Conservation (phyloP, 2,329 filamentous ascomycete genomes). For the Neofusicoccum laricinum region DNA sequence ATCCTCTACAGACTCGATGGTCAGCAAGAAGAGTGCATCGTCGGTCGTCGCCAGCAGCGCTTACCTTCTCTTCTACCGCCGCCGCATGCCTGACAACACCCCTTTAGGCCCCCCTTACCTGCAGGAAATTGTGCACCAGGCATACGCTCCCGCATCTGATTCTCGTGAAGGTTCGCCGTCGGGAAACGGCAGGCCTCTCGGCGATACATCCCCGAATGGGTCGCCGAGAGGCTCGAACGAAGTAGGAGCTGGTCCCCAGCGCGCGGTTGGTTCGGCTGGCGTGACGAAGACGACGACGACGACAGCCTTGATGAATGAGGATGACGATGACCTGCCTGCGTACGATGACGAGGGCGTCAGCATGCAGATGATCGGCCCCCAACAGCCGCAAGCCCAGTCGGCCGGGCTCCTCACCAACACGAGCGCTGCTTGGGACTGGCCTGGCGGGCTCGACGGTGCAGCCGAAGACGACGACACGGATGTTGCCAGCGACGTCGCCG, state of each 20-base stretch:
- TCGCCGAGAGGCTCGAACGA: slow-evolving; percentile 82
- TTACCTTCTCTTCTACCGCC: slow-evolving; percentile 94
- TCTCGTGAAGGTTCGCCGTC: slow-evolving; percentile 39
- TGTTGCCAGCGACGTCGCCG: slow-evolving; percentile 4
- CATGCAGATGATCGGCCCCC: background rate
- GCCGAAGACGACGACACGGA: slow-evolving; percentile 8
- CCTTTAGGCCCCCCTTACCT: slow-evolving; percentile 80
- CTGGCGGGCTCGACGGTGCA: background rate
- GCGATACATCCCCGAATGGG: slow-evolving; percentile 82
- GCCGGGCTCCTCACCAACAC: background rate
- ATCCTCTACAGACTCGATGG: slow-evolving; percentile 66
- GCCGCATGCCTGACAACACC: slow-evolving; percentile 61
- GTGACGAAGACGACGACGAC: background rate
- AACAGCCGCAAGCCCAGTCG: background rate
- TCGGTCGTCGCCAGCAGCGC: slow-evolving; percentile 71
- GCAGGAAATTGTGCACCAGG: slow-evolving; percentile 65
- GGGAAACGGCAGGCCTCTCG: slow-evolving; percentile 88
- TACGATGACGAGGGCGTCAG: slow-evolving; percentile 5
- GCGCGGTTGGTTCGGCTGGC: slow-evolving; percentile 15
- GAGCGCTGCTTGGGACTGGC: background rate
- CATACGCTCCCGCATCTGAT: slow-evolving; percentile 50
- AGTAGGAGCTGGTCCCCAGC: slow-evolving; percentile 61
- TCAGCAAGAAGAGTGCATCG: slow-evolving; percentile 59
- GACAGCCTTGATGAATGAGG: background rate
- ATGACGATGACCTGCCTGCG: background rate